Base-by-base conservation (phyloP, 2,329 filamentous ascomycete species). In the Aureobasidium melanogenum region DNA sequence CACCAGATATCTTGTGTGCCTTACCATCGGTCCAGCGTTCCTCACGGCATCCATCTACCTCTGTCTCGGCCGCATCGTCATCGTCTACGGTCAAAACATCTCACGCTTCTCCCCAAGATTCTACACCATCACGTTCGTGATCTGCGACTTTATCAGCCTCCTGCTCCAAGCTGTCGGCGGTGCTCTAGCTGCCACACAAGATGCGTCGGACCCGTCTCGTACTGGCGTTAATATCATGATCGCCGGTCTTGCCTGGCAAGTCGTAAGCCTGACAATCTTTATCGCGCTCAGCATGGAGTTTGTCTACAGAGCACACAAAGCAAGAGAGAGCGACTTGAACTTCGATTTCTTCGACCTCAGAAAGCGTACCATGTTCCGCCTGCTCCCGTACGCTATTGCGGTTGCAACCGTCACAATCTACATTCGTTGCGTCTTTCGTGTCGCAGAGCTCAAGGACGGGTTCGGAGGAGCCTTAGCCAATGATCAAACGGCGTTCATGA, bases 11-110 rank as follows among this genome's bases (percentile, higher is more conserved):
- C 80, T 84, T 56, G 78, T 81, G 65, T 79, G 77, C 62, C 70
- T 85, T 24, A 82, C 83, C 46, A 78, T 86, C 34, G 80, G 77
- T 0, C 82, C 82, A 7, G 83, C 79, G 22, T 85, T 82, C 69
- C 69, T 80, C 60, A 79, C 79, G 7, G 84, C 78, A 3, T 78
- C 75, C 61, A 79, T 84, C 66, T 84, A 83, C 72, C 69, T 85
- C 32, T 80, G 77, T 5, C 75, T 85, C n/a, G 81, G 82, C 41
- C 79, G 83, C 54, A 75, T 84, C 60, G 78, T 84, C 59, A 68
- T 80, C 15, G 76, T 75, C 56, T 81, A 82, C 56, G 83, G 83
- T 14, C 15, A 52, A 19, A 57, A 63, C n/a, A 48, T 64, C 24
- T 64, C 66, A 19, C 63, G 58, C 28, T 63, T 68, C 46, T 46